Evolutionary conservation across 768 basidiomycete species (phyloP).

Genomic region (Pisolithus orientalis): DNA sequence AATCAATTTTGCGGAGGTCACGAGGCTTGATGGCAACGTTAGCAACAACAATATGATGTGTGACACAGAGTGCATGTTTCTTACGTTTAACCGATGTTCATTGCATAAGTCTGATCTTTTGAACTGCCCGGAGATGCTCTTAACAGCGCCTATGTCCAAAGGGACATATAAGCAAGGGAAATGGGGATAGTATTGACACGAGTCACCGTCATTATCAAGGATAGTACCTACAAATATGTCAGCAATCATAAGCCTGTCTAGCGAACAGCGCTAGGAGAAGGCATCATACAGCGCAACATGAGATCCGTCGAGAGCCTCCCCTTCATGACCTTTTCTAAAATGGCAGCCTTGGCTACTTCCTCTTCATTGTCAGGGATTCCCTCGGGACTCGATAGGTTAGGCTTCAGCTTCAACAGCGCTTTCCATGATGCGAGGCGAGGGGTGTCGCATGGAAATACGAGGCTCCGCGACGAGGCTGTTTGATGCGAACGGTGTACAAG

Average conservation of each 20-base stretch:
- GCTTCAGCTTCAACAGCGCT: constrained; percentile 11
- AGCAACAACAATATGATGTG: constrained; percentile 17
- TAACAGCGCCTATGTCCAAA: constrained; percentile 61
- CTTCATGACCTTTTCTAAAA: constrained; percentile 82
- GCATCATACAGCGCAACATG: constrained; percentile 84
- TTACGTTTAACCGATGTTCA: constrained; percentile 86
- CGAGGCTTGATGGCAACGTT: constrained; percentile 56
- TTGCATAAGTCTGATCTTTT: constrained; percentile 84
- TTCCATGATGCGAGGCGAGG: constrained; percentile 23
- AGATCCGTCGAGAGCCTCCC: constrained; percentile 84
- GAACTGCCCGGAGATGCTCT: constrained; percentile 84
- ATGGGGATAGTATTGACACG: constrained; percentile 9
- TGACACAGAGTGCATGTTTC: constrained; percentile 23
- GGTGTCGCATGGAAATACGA: not conserved
- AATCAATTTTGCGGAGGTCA: constrained; percentile 96
- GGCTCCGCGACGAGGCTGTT: not conserved
- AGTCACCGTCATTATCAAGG: constrained; percentile 73
- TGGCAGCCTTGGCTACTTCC: constrained; percentile 62
- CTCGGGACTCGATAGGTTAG: not conserved
- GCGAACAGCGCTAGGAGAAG: constrained; percentile 6
- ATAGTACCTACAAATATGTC: constrained; percentile 61
- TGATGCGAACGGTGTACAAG: not conserved
- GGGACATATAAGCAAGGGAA: constrained; percentile 15
- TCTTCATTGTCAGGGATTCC: constrained; percentile 43
- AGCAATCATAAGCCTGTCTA: constrained; percentile 7